Evolutionary conservation across 306 rosid species (phyloP).

Genomic region (Ammopiptanthus mongolicus): DNA sequence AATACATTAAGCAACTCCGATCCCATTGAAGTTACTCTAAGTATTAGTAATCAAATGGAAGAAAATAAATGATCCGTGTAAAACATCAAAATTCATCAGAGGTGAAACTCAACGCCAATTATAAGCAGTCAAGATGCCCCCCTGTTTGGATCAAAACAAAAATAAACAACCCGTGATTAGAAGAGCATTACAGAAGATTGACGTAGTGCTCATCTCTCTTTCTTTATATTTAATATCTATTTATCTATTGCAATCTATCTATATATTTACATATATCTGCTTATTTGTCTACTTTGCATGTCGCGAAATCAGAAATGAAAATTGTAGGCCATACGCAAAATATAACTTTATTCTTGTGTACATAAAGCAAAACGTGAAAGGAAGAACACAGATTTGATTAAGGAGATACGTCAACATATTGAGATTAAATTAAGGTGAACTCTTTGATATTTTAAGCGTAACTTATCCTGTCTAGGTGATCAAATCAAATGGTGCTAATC

Average conservation of each 20-base stretch:
- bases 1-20: no score
- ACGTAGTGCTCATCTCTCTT: constrained; percentile 17
- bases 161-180: not conserved
- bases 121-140: not conserved
- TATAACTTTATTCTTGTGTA: constrained; percentile 8
- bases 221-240: not conserved
- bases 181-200: constrained; percentile 32
- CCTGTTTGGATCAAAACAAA: not conserved
- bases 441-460: no score
- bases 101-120: not conserved
- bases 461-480: no score
- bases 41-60: no score
- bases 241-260: not conserved
- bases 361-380: not conserved
- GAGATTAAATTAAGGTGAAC: not conserved
- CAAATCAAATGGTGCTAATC: no score
- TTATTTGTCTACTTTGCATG: not conserved
- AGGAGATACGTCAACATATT: not conserved
- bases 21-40: no score
- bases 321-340: not conserved
- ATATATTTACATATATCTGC: not conserved
- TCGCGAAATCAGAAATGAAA: not conserved
- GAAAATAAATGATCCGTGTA: no score
- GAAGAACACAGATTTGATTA: not conserved
- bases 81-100: not conserved